Evolutionary conservation across 345 rosid genomes (phyloP).

Genomic region (Erucastrum elatum): DNA sequence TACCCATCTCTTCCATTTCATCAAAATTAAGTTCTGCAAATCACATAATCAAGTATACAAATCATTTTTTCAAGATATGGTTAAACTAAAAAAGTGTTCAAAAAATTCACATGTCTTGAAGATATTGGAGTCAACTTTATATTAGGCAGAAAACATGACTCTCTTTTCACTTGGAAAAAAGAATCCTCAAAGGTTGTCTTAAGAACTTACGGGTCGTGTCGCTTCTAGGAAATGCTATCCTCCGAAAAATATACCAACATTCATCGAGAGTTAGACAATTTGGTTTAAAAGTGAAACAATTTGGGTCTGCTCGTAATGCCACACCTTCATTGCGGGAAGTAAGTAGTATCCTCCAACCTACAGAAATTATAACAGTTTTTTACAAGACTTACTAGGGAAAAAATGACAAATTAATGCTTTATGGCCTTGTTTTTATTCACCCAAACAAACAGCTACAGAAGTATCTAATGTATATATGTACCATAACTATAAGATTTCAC

Average conservation of each 20-base stretch:
- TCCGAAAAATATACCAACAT: conserved; percentile 33
- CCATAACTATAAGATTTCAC: neutral
- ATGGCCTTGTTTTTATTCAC: no score
- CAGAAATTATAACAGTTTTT: no score
- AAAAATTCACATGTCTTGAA: neutral
- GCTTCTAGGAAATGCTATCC: conserved; percentile 30
- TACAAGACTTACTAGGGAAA: no score
- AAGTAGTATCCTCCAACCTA: conserved; percentile 32
- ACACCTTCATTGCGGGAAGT: conserved; percentile 47
- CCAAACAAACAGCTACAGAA: no score
- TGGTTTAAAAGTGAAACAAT: conserved; percentile 12
- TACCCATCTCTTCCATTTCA: conserved; percentile 14
- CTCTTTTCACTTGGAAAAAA: neutral
- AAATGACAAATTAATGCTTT: no score
- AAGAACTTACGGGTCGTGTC: neutral
- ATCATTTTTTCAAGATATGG: neutral
- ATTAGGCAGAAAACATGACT: neutral
- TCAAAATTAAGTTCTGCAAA: neutral
- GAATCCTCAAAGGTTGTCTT: neutral
- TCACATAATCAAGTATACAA: neutral
- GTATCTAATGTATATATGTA: neutral
- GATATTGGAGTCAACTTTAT: neutral
- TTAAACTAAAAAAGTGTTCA: neutral
- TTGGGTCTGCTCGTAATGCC: conserved; percentile 26
- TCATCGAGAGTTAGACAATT: conserved; percentile 13